Conservation (phyloP, 441 rosid genomes). For the Gossypium lobatum region DNA sequence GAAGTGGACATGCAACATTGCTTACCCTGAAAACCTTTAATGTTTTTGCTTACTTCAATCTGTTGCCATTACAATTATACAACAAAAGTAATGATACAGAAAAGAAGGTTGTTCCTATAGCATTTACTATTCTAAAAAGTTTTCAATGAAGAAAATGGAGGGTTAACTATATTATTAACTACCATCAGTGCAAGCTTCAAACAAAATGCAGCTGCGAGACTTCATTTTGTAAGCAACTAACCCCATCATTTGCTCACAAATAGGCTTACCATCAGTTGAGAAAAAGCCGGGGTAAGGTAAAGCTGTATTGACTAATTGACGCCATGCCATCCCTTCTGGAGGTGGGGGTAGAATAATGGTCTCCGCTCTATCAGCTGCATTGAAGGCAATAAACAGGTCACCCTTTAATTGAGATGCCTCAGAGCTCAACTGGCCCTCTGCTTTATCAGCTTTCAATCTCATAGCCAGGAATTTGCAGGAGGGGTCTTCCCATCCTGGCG, state of each 20-base stretch:
- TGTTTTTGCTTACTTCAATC: not conserved
- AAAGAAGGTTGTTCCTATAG: not conserved
- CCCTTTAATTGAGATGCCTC: conserved; percentile 31
- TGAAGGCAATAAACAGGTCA: conserved; percentile 63
- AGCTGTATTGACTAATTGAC: conserved; percentile 65
- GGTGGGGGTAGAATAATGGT: conserved; percentile 47
- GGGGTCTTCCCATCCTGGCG: conserved; percentile 75
- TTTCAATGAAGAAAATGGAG: conserved; percentile 3
- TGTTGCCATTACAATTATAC: not conserved
- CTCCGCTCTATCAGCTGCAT: conserved; percentile 44
- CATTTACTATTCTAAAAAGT: conserved; percentile 15
- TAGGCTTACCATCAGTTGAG: conserved; percentile 44
- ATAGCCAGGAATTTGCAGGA: conserved; percentile 62
- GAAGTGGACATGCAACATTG: conserved; percentile 4
- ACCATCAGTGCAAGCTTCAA: conserved; percentile 46
- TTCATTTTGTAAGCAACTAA: conserved; percentile 56
- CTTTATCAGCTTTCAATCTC: conserved; percentile 49
- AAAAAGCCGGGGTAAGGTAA: conserved; percentile 81
- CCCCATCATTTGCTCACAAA: conserved; percentile 44
- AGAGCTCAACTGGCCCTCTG: conserved; percentile 24
- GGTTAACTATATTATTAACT: conserved; percentile 25
- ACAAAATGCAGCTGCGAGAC: conserved; percentile 68
- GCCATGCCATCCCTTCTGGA: conserved; percentile 59
- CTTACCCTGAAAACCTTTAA: not conserved
- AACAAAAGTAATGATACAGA: conserved; percentile 2